phyloP scores from a whole-genome alignment of 2,329 filamentous ascomycete genomes.

The Fusarium sp. region DNA sequence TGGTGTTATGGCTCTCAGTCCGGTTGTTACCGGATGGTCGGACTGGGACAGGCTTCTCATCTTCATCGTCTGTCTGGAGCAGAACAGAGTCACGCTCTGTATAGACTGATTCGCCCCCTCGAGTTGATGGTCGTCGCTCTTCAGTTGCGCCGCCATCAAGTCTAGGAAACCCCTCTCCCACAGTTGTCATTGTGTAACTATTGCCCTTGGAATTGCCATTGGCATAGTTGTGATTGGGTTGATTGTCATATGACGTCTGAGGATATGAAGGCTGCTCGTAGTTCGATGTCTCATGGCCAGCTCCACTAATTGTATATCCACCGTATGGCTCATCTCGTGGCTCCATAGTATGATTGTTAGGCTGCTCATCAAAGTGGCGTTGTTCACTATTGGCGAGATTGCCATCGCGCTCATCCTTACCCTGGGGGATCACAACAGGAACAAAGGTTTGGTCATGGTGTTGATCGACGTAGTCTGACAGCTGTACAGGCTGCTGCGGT shows the following conservation, averaged over 20 bases:
- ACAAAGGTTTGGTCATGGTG: slow-evolving; percentile 28
- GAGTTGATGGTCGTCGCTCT: slow-evolving; percentile 8
- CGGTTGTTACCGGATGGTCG: slow-evolving; percentile 45
- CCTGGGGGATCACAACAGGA: slow-evolving; percentile 34
- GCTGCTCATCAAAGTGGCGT: slow-evolving; percentile 7
- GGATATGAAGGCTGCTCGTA: slow-evolving; percentile 17
- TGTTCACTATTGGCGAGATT: slow-evolving; percentile 10
- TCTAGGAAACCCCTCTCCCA: slow-evolving; percentile 40
- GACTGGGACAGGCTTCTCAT: slow-evolving; percentile 25
- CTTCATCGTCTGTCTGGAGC: slow-evolving; percentile 38
- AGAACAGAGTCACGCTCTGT: slow-evolving; percentile 37
- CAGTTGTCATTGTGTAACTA: slow-evolving; percentile 31
- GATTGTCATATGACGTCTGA: slow-evolving; percentile 11
- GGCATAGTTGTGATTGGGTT: slow-evolving; percentile 11
- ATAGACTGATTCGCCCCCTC: slow-evolving; percentile 24
- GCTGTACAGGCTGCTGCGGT: slow-evolving; percentile 21
- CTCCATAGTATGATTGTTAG: slow-evolving; percentile 12
- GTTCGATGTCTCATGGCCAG: neutral
- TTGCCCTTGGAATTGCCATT: slow-evolving; percentile 20
- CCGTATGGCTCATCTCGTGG: slow-evolving; percentile 11
- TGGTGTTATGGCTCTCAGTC: slow-evolving; percentile 60
- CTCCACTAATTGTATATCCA: slow-evolving; percentile 7
- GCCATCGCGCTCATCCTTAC: slow-evolving; percentile 19
- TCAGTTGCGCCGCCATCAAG: slow-evolving; percentile 18
- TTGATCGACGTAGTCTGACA: slow-evolving; percentile 28